A percentile compares a stretch with the other conserved stretches of the same genome.
phyloP scores from a whole-genome alignment of 139 green algal species.

The Pseudopediastrum boryanum region DNA sequence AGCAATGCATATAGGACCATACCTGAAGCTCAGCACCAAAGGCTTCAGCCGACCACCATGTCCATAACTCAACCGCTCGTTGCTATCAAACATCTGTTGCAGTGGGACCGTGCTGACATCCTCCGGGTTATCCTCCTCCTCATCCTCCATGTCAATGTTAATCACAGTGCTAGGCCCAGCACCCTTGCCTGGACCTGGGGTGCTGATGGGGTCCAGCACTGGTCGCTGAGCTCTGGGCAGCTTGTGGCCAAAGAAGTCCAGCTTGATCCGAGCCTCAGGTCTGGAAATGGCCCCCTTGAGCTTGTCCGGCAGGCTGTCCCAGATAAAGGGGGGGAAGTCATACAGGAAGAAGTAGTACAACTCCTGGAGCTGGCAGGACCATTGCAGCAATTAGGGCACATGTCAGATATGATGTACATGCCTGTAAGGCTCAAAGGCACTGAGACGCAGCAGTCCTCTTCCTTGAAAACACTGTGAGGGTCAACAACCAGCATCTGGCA shows the following conservation, averaged over 20 bases:
- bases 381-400: too few species aligned
- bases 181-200: neutral
- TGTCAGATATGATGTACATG: too few species aligned
- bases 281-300: neutral
- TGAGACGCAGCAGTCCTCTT: too few species aligned
- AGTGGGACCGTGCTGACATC: neutral
- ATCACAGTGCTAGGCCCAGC: neutral
- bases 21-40: too few species aligned
- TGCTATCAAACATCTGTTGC: neutral
- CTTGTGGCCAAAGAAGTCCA: neutral
- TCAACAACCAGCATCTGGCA: too few species aligned
- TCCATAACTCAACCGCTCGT: neutral
- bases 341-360: constrained; percentile 22
- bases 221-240: neutral
- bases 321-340: constrained; percentile 2
- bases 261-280: neutral
- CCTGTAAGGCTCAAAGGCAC: too few species aligned
- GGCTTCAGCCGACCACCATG: too few species aligned
- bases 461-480: too few species aligned
- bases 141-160: neutral
- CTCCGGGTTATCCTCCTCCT: neutral
- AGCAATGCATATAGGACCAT: too few species aligned
- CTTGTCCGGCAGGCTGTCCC: neutral
- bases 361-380: constrained; percentile 13
- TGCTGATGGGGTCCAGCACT: neutral